Base-by-base conservation (phyloP, 2,329 filamentous ascomycete genomes). In the Penicillium sp. region DNA sequence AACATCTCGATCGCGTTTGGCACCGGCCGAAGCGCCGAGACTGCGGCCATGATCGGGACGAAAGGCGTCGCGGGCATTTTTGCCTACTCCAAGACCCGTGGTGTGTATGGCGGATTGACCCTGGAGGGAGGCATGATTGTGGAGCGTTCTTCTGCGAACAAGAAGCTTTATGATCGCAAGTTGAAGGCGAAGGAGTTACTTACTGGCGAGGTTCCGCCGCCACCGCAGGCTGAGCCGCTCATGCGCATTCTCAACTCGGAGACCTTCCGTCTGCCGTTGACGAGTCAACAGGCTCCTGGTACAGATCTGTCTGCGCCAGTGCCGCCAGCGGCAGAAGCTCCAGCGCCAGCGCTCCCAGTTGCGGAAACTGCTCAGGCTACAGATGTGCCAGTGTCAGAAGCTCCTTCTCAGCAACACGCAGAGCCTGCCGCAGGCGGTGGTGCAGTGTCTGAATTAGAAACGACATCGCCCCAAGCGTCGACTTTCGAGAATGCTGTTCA, bases 21-120 rank as follows among this genome's bases (percentile, higher is more conserved):
- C 0, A 93, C 94, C 0, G 95, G 95, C 44, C 86, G 95, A 66
- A 98, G 96, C 75, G 94, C 93, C 43, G 95, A 99, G 77, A 92
- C 94, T 13, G 92, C 92, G 35, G 93, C 92, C 60, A 92, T 92
- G 11, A 92, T 93, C 5, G 96, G 91, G 63, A 80, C 94, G 64
- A 92, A 87, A 79, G 88, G 91, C 61, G 87, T 96, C 2, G 89
- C 92, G 0, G 92, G 90, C 51, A 89, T 98, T 54, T 98, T 97
- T 81, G 90, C 90, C 69, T 99, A 98, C 82, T 93, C 89, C 75
- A 97, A 96, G 80, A 98, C 94, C 9, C 96, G 96, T 79, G 95
- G 95, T 10, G 78, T 98, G 27, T 99, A 97, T 69, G 95, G 93
- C 2, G 95, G 95, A 68, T 91, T 97, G 39, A 95, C 90, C 62